phyloP scores from a whole-genome alignment of 2,329 filamentous ascomycete species.

The Furcasterigmium sp. region DNA sequence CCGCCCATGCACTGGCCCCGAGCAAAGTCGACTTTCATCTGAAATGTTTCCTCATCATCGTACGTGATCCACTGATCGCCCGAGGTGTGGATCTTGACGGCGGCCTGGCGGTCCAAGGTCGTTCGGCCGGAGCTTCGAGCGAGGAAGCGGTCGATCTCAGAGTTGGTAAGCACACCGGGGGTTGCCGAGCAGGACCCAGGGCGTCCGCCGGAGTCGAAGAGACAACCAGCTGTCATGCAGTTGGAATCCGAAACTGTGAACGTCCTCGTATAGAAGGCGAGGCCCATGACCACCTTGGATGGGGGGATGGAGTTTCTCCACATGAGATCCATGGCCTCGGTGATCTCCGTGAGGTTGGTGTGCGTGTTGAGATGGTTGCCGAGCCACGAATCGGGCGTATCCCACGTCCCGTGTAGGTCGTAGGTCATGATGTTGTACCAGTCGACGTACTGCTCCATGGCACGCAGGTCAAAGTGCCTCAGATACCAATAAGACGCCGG shows the following conservation, averaged over 20 bases:
- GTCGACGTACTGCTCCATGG: conserved; percentile 30
- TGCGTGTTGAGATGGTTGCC: conserved; percentile 28
- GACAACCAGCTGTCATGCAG: conserved; percentile 20
- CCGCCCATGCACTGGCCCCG: conserved; percentile 22
- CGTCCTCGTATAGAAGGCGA: conserved; percentile 41
- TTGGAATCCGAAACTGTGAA: conserved; percentile 26
- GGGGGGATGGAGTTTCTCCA: conserved; percentile 35
- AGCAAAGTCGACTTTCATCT: conserved; percentile 20
- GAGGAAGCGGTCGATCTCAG: conserved; percentile 19
- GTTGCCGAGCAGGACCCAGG: conserved; percentile 13
- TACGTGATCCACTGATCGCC: conserved; percentile 19
- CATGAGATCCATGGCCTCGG: conserved; percentile 25
- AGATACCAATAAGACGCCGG: conserved; percentile 32
- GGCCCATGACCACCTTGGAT: conserved; percentile 37
- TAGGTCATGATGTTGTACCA: conserved; percentile 22
- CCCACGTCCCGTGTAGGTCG: conserved; percentile 37
- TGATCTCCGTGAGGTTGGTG: conserved; percentile 36
- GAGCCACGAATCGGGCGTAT: conserved; percentile 22
- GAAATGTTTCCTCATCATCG: conserved; percentile 16
- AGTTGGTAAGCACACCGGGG: too few species aligned
- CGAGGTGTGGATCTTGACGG: conserved; percentile 19
- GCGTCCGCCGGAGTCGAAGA: conserved; percentile 9
- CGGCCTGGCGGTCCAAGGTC: background rate
- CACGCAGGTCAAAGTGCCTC: conserved; percentile 25
- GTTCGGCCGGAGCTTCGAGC: background rate